Conservation (phyloP, 2,329 filamentous ascomycete genomes). For the Rachicladosporium sp. region DNA sequence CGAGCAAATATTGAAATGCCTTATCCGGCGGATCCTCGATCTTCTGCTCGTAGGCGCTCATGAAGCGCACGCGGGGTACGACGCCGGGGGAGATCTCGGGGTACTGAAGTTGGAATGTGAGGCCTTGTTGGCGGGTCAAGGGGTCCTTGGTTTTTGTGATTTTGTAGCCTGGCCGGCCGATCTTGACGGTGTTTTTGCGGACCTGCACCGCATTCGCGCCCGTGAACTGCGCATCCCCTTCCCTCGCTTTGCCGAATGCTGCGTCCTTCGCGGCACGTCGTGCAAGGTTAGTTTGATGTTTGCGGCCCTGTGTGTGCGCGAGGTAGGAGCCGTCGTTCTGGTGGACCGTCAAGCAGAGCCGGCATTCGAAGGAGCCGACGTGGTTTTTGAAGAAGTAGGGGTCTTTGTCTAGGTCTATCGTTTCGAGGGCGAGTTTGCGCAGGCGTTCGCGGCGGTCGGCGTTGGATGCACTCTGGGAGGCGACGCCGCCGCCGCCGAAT, state of each 20-base stretch:
- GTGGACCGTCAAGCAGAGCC: constrained; percentile 91
- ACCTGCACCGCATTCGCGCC: constrained; percentile 60
- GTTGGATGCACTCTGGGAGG: constrained; percentile 84
- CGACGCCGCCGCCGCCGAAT: constrained; percentile 93
- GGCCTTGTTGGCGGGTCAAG: constrained; percentile 71
- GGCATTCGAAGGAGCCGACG: constrained; percentile 94
- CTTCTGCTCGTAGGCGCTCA: constrained; percentile 95
- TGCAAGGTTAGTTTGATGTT: constrained; percentile 97
- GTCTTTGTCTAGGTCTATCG: constrained; percentile 98
- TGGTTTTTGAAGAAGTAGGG: constrained; percentile 99
- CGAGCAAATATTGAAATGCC: constrained; percentile 84
- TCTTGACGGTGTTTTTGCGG: constrained; percentile 78
- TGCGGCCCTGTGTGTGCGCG: constrained; percentile 94
- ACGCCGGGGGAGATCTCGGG: constrained; percentile 72
- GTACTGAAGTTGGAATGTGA: constrained; percentile 94
- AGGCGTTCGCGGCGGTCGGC: constrained; percentile 94
- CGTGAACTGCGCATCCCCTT: constrained; percentile 49
- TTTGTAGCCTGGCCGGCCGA: constrained; percentile 90
- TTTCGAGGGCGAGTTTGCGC: constrained; percentile 94
- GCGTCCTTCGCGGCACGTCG: constrained; percentile 91
- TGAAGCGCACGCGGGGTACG: constrained; percentile 78
- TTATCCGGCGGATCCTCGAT: constrained; percentile 86
- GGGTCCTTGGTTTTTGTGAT: constrained; percentile 93
- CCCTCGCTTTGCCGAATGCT: constrained; percentile 65
- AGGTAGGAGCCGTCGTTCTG: constrained; percentile 99